Percentiles rank a stretch among this genome's conserved stretches.
phyloP scores from a whole-genome alignment of 1,284 basidiomycete species.

The Neolentinus lepideus region DNA sequence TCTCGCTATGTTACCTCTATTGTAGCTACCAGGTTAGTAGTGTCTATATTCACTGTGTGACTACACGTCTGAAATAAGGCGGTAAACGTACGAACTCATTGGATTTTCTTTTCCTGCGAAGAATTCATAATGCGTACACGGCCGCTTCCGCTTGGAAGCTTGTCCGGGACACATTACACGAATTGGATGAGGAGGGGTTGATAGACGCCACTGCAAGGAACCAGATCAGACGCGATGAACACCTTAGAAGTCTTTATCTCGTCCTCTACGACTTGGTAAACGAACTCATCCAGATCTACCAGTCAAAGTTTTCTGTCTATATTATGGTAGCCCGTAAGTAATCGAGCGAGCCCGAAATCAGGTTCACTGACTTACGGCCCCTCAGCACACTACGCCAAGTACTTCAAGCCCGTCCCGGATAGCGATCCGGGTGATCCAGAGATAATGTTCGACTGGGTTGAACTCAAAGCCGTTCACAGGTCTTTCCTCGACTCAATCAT shows the following conservation, averaged over 20 bases:
- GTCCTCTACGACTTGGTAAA: slow-evolving; percentile 56
- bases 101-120: slow-evolving; percentile 17
- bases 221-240: slow-evolving; percentile 40
- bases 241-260: slow-evolving; percentile 52
- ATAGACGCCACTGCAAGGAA: slow-evolving; percentile 41
- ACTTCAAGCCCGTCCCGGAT: slow-evolving; percentile 47
- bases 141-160: slow-evolving; percentile 71
- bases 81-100: not conserved
- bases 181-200: slow-evolving; percentile 44
- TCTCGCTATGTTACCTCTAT: slow-evolving; percentile 45
- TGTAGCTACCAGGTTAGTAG: slow-evolving; percentile 48
- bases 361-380: slow-evolving; percentile 5
- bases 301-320: slow-evolving; percentile 55
- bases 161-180: slow-evolving; percentile 44
- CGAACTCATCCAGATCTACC: slow-evolving; percentile 47
- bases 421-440: slow-evolving; percentile 32
- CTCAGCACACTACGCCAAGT: slow-evolving; percentile 57
- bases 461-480: slow-evolving; percentile 50
- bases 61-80: not conserved
- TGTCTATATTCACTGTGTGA: not conserved
- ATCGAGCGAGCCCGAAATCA: not conserved
- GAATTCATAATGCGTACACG: slow-evolving; percentile 73
- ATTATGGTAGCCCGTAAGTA: slow-evolving; percentile 57
- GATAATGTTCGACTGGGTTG: slow-evolving; percentile 54
- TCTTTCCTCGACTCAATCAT: slow-evolving; percentile 77